Conservation (phyloP, 106 monocot genomes). For the Dendrobium chrysotoxum region DNA sequence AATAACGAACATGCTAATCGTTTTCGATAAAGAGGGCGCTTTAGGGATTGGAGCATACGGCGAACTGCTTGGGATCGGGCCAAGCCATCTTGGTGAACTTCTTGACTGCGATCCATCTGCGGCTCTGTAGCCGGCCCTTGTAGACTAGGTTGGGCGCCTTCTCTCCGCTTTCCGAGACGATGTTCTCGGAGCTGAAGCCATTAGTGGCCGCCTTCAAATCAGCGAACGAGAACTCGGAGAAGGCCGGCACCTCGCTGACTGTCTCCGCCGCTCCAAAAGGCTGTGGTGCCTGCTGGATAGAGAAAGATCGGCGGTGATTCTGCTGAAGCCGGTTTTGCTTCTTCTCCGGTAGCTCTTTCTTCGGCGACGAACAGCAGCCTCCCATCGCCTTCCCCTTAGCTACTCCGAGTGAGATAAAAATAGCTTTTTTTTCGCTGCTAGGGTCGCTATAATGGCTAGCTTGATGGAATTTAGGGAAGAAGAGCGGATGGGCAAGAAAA, state of each 20-base stretch:
- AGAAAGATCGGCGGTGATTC: constrained; percentile 17
- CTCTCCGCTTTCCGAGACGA: constrained; percentile 94
- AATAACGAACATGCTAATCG: not conserved
- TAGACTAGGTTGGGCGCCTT: constrained; percentile 91
- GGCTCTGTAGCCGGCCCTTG: constrained; percentile 57
- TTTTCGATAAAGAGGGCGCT: not conserved
- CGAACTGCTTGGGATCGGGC: constrained; percentile 98
- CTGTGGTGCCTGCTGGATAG: constrained; percentile 11
- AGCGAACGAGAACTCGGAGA: constrained; percentile 65
- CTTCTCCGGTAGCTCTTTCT: constrained; percentile 23
- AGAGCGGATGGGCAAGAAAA: not conserved
- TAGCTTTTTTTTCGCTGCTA: not conserved
- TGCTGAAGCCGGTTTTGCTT: constrained; percentile 18
- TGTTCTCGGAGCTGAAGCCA: constrained; percentile 63
- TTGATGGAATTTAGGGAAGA: not conserved
- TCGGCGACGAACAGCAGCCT: constrained; percentile 56
- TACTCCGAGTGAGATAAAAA: not conserved
- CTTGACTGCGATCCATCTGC: constrained; percentile 86
- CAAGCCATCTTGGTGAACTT: constrained; percentile 94
- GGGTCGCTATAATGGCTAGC: not conserved
- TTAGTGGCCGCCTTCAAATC: constrained; percentile 69
- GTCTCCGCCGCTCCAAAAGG: constrained; percentile 1
- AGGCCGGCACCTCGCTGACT: constrained; percentile 43
- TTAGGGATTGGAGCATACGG: constrained; percentile 25
- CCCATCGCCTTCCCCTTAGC: constrained; percentile 39